Conservation (phyloP, 495 filamentous ascomycete species). For the Amphirosellinia nigrospora region DNA sequence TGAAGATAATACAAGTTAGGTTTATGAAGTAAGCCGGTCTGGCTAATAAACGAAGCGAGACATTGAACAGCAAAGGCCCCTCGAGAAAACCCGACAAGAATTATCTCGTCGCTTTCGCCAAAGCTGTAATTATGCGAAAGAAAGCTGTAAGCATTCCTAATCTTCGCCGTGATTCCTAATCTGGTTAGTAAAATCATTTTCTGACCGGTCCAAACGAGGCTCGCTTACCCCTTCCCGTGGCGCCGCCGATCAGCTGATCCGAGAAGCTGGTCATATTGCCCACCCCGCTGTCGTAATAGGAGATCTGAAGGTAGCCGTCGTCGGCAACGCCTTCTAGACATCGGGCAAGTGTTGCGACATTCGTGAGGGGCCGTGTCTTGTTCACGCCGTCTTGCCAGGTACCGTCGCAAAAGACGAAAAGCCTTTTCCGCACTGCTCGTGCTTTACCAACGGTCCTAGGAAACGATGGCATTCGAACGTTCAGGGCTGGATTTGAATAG, state of each 20-base stretch:
- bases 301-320: not conserved
- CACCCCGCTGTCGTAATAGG: not conserved
- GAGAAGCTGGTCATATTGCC: not conserved
- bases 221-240: not conserved
- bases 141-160: not conserved
- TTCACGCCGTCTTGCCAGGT: constrained; percentile 1
- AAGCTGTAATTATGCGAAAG: not conserved
- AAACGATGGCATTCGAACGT: too few relatives aligned
- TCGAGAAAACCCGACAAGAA: not conserved
- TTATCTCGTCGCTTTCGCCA: not conserved
- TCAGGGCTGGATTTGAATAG: too few relatives aligned
- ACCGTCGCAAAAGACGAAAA: constrained; percentile 4
- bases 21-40: not conserved
- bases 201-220: too few relatives aligned
- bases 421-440: not conserved
- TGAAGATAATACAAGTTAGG: not conserved
- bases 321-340: not conserved
- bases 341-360: constrained; percentile 3
- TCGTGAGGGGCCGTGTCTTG: not conserved
- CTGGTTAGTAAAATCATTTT: not conserved
- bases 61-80: constrained; percentile 1
- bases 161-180: not conserved
- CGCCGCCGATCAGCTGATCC: not conserved
- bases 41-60: not conserved
- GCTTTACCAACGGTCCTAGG: too few relatives aligned